Evolutionary conservation across 108 stramenopile species (phyloP).

Genomic region (Nitzschia putrida): DNA sequence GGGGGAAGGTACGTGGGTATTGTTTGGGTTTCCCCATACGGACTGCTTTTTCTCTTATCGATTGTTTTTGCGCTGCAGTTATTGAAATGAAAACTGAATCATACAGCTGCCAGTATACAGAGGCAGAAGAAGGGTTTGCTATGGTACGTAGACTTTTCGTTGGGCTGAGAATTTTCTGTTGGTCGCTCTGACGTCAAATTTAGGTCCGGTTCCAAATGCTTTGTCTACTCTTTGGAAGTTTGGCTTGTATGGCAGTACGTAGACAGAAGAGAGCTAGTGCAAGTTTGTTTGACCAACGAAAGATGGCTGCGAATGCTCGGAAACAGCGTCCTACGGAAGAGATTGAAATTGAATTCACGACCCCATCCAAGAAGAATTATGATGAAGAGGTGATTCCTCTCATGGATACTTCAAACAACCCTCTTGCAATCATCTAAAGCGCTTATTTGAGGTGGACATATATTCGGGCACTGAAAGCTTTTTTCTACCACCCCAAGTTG

Average conservation of each 20-base stretch:
- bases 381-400: slow-evolving; percentile 15
- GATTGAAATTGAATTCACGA: slow-evolving; percentile 30
- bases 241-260: slow-evolving; percentile 21
- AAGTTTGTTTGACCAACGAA: slow-evolving; percentile 41
- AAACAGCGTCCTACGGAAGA: not conserved
- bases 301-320: slow-evolving; percentile 13
- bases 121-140: slow-evolving; percentile 26
- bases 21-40: too few species aligned
- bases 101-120: slow-evolving; percentile 32
- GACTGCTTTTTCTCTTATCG: too few species aligned
- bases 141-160: slow-evolving; percentile 21
- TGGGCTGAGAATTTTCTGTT: too few species aligned
- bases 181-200: too few species aligned
- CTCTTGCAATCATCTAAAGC: slow-evolving; percentile 21
- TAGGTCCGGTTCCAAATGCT: slow-evolving; percentile 29
- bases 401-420: slow-evolving; percentile 17
- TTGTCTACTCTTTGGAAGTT: slow-evolving; percentile 24
- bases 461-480: too few species aligned
- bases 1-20: too few species aligned
- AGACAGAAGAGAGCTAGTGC: slow-evolving; percentile 22
- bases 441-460: too few species aligned
- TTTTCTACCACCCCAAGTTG: too few species aligned
- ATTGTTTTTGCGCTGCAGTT: not conserved
- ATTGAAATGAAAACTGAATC: not conserved
- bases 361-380: slow-evolving; percentile 5